Percentiles rank a stretch among this genome's conserved stretches.
phyloP scores from a whole-genome alignment of 352 stramenopile species.

The Globisporangium orthogonon region DNA sequence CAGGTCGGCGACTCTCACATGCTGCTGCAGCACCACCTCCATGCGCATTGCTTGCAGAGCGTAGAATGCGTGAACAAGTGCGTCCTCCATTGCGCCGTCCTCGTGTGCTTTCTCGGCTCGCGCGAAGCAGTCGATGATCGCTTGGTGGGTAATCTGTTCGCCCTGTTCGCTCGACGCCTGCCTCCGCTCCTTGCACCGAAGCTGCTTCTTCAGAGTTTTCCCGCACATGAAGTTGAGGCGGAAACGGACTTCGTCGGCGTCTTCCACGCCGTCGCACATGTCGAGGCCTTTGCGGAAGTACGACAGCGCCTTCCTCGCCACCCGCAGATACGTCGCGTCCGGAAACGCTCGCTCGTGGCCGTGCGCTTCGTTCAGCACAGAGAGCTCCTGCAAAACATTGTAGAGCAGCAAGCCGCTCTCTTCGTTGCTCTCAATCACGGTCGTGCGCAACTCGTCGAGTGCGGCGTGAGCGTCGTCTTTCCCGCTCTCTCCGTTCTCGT shows the following conservation, averaged over 20 bases:
- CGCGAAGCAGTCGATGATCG: constrained; percentile 47
- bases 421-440: constrained; percentile 57
- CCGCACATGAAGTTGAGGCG: constrained; percentile 70
- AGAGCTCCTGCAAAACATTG: constrained; percentile 62
- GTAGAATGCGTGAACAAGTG: constrained; percentile 76
- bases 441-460: constrained; percentile 24
- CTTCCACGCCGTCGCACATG: constrained; percentile 22
- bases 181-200: constrained; percentile 3
- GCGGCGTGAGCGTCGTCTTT: constrained; percentile 17
- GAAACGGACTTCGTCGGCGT: constrained; percentile 50
- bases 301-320: constrained; percentile 21
- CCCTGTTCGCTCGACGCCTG: no score
- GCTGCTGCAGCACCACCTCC: constrained; percentile 30
- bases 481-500: constrained; percentile 8
- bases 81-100: constrained; percentile 60
- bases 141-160: constrained; percentile 2
- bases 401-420: constrained; percentile 71
- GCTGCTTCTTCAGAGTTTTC: constrained; percentile 62
- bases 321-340: constrained; percentile 15
- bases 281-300: constrained; percentile 38
- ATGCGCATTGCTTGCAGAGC: constrained; percentile 59
- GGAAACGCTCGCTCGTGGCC: constrained; percentile 23
- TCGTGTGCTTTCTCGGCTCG: constrained; percentile 49
- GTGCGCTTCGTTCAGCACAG: constrained; percentile 34
- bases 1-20: constrained; percentile 20